phyloP scores from a whole-genome alignment of 192 early-diverging fungal species.

The Anaeromyces robustus region DNA sequence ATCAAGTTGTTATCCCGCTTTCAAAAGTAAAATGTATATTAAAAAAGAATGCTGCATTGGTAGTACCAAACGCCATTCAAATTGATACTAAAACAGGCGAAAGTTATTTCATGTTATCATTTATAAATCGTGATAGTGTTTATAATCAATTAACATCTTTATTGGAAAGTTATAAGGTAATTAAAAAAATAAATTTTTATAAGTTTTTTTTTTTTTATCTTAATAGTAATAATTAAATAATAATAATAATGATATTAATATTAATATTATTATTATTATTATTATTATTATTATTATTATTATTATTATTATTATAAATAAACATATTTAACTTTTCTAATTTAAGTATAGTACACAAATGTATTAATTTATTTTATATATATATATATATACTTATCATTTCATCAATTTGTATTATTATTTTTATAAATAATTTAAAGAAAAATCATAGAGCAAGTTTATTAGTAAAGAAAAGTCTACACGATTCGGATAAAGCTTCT shows the following conservation, averaged over 20 bases:
- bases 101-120: background rate
- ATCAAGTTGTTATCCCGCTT: background rate
- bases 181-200: background rate
- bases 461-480: background rate
- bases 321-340: no score
- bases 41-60: background rate
- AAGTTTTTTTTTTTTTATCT: no score
- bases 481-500: no score
- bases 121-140: background rate
- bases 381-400: no score
- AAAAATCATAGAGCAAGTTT: background rate
- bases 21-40: background rate
- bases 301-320: no score
- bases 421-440: background rate
- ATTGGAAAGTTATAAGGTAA: background rate
- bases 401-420: no score
- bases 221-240: no score
- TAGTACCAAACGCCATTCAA: background rate
- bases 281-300: no score
- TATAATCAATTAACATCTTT: background rate
- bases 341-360: no score
- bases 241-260: no score
- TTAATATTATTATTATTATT: no score
- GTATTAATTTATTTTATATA: no score
- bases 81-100: background rate